A percentile compares a stretch with the other conserved stretches of the same genome.
Evolutionary conservation across 176 grass and related monocot species (phyloP).

Genomic region (Musa itinerans): DNA sequence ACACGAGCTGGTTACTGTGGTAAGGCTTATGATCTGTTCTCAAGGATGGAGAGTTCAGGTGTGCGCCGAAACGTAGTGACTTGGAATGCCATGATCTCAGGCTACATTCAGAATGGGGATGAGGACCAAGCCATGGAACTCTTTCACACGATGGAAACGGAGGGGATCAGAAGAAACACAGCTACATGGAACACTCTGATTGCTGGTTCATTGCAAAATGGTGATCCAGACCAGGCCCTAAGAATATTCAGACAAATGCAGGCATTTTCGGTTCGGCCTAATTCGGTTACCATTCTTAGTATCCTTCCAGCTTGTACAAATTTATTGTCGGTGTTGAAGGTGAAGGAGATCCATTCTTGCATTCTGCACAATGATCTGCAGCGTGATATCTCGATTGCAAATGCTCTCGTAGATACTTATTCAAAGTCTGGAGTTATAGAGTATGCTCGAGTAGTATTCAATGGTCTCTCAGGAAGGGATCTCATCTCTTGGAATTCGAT

Average conservation of each 20-base stretch:
- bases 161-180: conserved; percentile 53
- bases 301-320: conserved; percentile 62
- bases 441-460: conserved; percentile 45
- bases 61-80: conserved; percentile 56
- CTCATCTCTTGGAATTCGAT: conserved; percentile 68
- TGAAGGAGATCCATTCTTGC: conserved; percentile 56
- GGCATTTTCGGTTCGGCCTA: conserved; percentile 29
- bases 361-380: conserved; percentile 45
- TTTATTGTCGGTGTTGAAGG: conserved; percentile 42
- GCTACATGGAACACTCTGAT: conserved; percentile 82
- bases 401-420: conserved; percentile 55
- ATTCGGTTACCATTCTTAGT: conserved; percentile 58
- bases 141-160: conserved; percentile 56
- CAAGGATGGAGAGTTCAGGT: conserved; percentile 45
- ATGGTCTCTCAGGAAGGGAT: conserved; percentile 41
- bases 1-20: conserved; percentile 53
- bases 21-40: conserved; percentile 66
- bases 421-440: conserved; percentile 58
- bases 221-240: conserved; percentile 44
- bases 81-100: conserved; percentile 73
- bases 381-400: conserved; percentile 43
- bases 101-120: conserved; percentile 59
- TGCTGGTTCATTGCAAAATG: conserved; percentile 55
- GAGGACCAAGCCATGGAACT: conserved; percentile 69
- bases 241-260: conserved; percentile 64